Conservation (phyloP, 805 yeast genomes). For the Ogataea henricii region DNA sequence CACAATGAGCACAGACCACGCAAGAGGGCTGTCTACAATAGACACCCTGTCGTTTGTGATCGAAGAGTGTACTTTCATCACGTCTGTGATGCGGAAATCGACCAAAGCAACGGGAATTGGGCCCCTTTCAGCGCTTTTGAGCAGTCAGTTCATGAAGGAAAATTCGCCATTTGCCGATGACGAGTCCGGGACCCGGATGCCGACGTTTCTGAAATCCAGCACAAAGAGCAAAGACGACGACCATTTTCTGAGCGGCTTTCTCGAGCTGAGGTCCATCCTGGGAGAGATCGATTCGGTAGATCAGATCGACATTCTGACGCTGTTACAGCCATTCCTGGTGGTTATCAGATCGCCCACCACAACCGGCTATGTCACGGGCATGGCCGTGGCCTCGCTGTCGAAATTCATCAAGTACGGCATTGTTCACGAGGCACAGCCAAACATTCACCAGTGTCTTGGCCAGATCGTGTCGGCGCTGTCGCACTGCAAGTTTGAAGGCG, state of each 20-base stretch:
- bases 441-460: conserved; percentile 57
- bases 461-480: conserved; percentile 77
- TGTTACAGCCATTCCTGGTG: conserved; percentile 83
- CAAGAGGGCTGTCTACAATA: conserved; percentile 40
- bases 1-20: conserved; percentile 1
- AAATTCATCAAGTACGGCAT: conserved; percentile 73
- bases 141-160: conserved; percentile 47
- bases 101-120: conserved; percentile 63
- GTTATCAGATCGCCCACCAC: conserved; percentile 83
- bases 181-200: conserved; percentile 29
- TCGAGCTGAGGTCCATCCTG: conserved; percentile 74
- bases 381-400: conserved; percentile 74
- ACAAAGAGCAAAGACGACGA: conserved; percentile 39
- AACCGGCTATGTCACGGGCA: conserved; percentile 80
- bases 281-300: conserved; percentile 53
- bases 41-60: conserved; percentile 83
- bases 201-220: conserved; percentile 26
- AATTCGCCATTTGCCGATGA: conserved; percentile 32
- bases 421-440: conserved; percentile 54
- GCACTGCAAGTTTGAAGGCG: conserved; percentile 94
- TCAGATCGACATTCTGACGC: conserved; percentile 67
- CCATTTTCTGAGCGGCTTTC: conserved; percentile 75
- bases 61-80: conserved; percentile 82
- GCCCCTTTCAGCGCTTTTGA: conserved; percentile 83
- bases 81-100: conserved; percentile 87